Percentiles rank a stretch among this genome's conserved stretches.
Conservation (phyloP, 148 eudicot genomes). For the Rheum nobile region DNA sequence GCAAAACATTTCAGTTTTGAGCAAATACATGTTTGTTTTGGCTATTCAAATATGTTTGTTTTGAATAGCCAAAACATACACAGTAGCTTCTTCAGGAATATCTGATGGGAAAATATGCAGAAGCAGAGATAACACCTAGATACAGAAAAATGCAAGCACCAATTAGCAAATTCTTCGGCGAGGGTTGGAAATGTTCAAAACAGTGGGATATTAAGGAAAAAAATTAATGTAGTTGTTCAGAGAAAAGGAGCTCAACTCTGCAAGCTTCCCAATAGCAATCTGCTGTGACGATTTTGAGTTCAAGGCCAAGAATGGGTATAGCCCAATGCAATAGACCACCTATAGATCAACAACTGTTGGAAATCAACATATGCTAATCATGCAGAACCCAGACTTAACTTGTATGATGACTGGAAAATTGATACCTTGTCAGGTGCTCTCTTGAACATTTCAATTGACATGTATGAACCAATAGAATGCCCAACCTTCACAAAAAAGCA, state of each 20-base stretch:
- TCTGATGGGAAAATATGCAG: neutral
- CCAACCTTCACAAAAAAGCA: slow-evolving; percentile 50
- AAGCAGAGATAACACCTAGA: neutral
- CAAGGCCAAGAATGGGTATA: slow-evolving; percentile 78
- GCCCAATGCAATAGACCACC: slow-evolving; percentile 57
- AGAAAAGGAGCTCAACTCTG: slow-evolving; percentile 35
- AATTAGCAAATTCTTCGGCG: neutral
- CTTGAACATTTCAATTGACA: slow-evolving; percentile 56
- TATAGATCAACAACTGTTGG: slow-evolving; percentile 17
- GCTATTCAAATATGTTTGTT: too few relatives aligned
- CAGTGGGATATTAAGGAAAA: neutral
- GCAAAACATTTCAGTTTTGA: neutral
- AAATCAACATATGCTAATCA: slow-evolving; percentile 9
- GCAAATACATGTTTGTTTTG: neutral
- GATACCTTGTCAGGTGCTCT: slow-evolving; percentile 53
- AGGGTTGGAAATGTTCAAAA: neutral
- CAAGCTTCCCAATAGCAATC: slow-evolving; percentile 43
- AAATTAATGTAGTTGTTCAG: neutral
- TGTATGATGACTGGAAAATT: neutral
- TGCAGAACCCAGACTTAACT: neutral
- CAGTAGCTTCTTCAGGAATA: neutral
- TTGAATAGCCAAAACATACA: neutral
- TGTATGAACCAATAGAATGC: slow-evolving; percentile 83
- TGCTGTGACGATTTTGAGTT: slow-evolving; percentile 52
- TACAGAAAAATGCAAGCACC: neutral